Evolutionary conservation across 2,329 filamentous ascomycete genomes (phyloP).

Genomic region (Cytospora schulzeri): DNA sequence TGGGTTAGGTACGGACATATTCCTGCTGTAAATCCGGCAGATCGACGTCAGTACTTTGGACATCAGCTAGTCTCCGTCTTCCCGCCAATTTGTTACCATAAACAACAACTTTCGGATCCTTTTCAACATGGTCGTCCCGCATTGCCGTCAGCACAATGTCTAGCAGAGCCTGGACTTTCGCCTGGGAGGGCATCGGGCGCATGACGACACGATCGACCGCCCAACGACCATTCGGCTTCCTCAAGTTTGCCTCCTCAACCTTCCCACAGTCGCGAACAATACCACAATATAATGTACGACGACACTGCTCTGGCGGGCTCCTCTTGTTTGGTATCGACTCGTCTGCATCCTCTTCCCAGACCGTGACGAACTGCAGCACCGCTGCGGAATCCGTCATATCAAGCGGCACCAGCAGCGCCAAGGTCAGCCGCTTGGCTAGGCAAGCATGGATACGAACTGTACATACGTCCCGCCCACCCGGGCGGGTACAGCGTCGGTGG

Average conservation of each 20-base stretch:
- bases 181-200: slow-evolving; percentile 24
- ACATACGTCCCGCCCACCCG: slow-evolving; percentile 35
- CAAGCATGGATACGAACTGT: slow-evolving; percentile 41
- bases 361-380: slow-evolving; percentile 43
- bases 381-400: slow-evolving; percentile 41
- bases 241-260: slow-evolving; percentile 30
- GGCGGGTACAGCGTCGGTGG: slow-evolving; percentile 34
- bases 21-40: neutral
- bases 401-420: slow-evolving; percentile 32
- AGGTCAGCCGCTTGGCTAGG: slow-evolving; percentile 40
- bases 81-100: neutral
- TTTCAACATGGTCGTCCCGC: slow-evolving; percentile 23
- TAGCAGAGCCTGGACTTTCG: slow-evolving; percentile 26
- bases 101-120: neutral
- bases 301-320: slow-evolving; percentile 57
- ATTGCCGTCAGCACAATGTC: slow-evolving; percentile 22
- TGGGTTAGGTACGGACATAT: neutral
- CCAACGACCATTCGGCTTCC: slow-evolving; percentile 30
- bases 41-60: slow-evolving; percentile 13
- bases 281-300: slow-evolving; percentile 43
- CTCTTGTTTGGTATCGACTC: slow-evolving; percentile 52
- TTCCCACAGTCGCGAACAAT: slow-evolving; percentile 32
- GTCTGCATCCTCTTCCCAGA: slow-evolving; percentile 41
- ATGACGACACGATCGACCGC: slow-evolving; percentile 10
- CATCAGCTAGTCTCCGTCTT: neutral